Evolutionary conservation across 495 filamentous ascomycete species (phyloP).

Genomic region (Terfezia boudieri): DNA sequence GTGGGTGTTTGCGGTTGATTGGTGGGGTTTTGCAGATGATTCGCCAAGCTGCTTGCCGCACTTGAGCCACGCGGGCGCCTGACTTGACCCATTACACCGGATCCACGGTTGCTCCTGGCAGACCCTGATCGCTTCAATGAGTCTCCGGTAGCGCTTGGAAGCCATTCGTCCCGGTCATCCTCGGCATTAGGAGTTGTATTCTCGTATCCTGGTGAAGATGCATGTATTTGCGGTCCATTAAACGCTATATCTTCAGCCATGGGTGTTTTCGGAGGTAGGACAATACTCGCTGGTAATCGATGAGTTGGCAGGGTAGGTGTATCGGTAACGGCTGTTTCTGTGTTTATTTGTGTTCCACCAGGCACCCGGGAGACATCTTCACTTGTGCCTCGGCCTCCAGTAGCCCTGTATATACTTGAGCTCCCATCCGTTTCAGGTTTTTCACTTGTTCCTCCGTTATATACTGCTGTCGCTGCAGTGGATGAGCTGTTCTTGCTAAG

Average conservation of each 20-base stretch:
- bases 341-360: background rate
- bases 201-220: constrained; percentile 4
- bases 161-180: background rate
- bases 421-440: too few species aligned
- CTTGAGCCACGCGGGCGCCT: constrained; percentile 67
- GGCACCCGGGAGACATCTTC: background rate
- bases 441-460: background rate
- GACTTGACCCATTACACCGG: constrained; percentile 3
- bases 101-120: background rate
- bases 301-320: background rate
- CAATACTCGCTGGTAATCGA: background rate
- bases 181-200: constrained; percentile 10
- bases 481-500: constrained; percentile 1
- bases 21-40: constrained; percentile 32
- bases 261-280: constrained; percentile 3
- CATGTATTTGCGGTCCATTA: background rate
- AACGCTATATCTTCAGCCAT: constrained; percentile 15
- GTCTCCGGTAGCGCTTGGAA: background rate
- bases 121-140: background rate
- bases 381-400: background rate
- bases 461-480: background rate
- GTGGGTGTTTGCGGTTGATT: background rate
- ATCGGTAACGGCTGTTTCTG: background rate
- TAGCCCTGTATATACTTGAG: too few species aligned
- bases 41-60: constrained; percentile 26